Evolutionary conservation across 148 eudicot genomes (phyloP).

Genomic region (Rhododendron ferrugineum): DNA sequence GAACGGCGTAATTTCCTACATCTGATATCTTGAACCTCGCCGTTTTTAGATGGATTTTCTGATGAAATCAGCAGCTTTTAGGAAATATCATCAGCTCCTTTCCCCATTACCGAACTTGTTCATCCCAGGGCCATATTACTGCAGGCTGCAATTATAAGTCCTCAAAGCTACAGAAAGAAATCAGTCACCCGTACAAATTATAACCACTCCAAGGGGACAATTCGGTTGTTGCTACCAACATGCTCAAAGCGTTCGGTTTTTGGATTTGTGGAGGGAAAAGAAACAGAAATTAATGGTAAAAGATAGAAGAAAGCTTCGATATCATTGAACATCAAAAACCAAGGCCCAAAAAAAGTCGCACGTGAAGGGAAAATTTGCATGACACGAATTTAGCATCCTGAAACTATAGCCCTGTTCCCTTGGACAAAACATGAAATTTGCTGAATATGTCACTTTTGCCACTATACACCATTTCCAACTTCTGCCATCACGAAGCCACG

Average conservation of each 20-base stretch:
- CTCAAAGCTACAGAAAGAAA: not conserved
- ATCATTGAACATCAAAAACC: not conserved
- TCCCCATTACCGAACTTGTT: not conserved
- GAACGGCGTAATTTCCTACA: too few relatives aligned
- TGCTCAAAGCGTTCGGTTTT: not conserved
- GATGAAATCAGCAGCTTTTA: not conserved
- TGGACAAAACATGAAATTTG: not conserved
- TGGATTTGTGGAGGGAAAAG: not conserved
- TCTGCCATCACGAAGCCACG: not conserved
- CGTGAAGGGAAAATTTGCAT: not conserved
- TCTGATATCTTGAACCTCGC: not conserved
- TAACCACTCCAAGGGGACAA: not conserved
- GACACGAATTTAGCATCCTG: not conserved
- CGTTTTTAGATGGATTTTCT: not conserved
- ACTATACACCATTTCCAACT: constrained; percentile 9
- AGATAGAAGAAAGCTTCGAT: not conserved
- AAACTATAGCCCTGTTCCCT: constrained; percentile 6
- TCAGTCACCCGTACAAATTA: not conserved
- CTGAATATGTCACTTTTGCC: not conserved
- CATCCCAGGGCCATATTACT: not conserved
- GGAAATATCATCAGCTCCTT: not conserved
- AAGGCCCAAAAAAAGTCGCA: not conserved
- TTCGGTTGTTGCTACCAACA: not conserved
- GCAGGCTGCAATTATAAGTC: not conserved
- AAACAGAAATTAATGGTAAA: not conserved